These are phyloP conservation scores for Candida pseudoglaebosa DNA, from an alignment of 805 yeast species.

Conservation along the genomic window DNA sequence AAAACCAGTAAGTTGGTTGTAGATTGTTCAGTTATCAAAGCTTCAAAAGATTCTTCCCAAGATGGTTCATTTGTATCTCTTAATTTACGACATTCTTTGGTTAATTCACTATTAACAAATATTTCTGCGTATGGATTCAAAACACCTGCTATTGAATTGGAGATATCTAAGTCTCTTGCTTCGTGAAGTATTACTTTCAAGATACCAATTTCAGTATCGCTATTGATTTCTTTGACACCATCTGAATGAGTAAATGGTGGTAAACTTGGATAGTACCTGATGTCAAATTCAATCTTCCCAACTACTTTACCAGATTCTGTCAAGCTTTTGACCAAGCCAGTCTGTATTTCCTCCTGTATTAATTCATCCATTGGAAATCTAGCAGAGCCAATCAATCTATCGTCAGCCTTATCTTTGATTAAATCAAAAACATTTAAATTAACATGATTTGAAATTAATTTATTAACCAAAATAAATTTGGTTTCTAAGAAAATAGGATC, in stretches of 20 bases:
- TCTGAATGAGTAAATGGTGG: slow-evolving; percentile 43
- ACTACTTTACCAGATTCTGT: slow-evolving; percentile 49
- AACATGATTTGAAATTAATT: slow-evolving; percentile 52
- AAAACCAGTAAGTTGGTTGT: slow-evolving; percentile 51
- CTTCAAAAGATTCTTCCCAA: slow-evolving; percentile 62
- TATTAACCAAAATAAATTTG: slow-evolving; percentile 53
- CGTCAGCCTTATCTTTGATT: slow-evolving; percentile 49
- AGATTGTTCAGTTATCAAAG: slow-evolving; percentile 58
- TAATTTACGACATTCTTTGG: slow-evolving; percentile 56
- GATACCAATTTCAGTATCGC: slow-evolving; percentile 71
- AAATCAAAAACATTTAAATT: slow-evolving; percentile 54
- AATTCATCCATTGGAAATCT: slow-evolving; percentile 56
- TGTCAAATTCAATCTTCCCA: slow-evolving; percentile 59
- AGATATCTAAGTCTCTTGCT: slow-evolving; percentile 53
- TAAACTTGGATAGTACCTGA: slow-evolving; percentile 46
- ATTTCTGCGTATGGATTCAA: slow-evolving; percentile 69
- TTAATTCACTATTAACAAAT: slow-evolving; percentile 51
- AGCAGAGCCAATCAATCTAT: slow-evolving; percentile 43
- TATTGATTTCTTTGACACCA: slow-evolving; percentile 46
- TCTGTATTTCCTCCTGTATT: slow-evolving; percentile 48
- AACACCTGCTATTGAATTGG: slow-evolving; percentile 48
- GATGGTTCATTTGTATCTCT: slow-evolving; percentile 69
- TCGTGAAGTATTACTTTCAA: slow-evolving; percentile 59
- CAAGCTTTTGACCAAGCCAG: slow-evolving; percentile 42
- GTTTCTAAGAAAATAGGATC: slow-evolving; percentile 68